Percentiles rank a stretch among this genome's conserved stretches.
Evolutionary conservation across 2,329 filamentous ascomycete genomes (phyloP).

Genomic region (Talaromyces sp.): DNA sequence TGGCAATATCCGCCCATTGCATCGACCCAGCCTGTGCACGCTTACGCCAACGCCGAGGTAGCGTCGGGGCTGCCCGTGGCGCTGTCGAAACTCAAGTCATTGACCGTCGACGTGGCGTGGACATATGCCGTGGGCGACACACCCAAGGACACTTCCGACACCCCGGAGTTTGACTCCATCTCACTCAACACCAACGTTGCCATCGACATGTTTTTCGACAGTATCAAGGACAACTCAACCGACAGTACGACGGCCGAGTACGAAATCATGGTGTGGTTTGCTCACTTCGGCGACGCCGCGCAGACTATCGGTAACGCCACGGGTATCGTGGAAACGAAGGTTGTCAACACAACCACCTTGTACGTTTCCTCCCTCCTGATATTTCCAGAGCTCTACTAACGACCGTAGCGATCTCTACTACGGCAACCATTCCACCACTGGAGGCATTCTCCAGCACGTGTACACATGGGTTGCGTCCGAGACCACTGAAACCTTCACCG

Average conservation of each 20-base stretch:
- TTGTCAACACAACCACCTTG: conserved; percentile 36
- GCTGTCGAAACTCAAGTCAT: conserved; percentile 38
- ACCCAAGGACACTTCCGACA: conserved; percentile 35
- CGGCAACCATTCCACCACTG: not conserved
- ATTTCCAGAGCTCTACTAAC: not conserved
- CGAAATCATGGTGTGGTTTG: conserved; percentile 60
- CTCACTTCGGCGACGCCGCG: conserved; percentile 44
- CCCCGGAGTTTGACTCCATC: conserved; percentile 32
- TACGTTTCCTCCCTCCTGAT: not conserved
- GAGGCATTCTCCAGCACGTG: conserved; percentile 29
- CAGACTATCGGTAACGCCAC: conserved; percentile 47
- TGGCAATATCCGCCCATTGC: conserved; percentile 50
- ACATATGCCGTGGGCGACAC: conserved; percentile 48
- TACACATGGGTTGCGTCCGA: conserved; percentile 48
- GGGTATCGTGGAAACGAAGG: conserved; percentile 33
- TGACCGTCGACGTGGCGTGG: conserved; percentile 50
- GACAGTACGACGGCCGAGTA: conserved; percentile 40
- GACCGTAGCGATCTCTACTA: conserved; percentile 7
- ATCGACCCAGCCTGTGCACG: conserved; percentile 49
- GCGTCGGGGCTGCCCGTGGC: conserved; percentile 45
- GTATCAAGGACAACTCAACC: conserved; percentile 39
- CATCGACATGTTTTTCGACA: conserved; percentile 57
- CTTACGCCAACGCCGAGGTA: conserved; percentile 53
- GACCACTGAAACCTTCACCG: conserved; percentile 42
- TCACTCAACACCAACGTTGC: conserved; percentile 54